Base-by-base conservation (phyloP, 495 filamentous ascomycete species). In the Aspergillus saccharolyticus region DNA sequence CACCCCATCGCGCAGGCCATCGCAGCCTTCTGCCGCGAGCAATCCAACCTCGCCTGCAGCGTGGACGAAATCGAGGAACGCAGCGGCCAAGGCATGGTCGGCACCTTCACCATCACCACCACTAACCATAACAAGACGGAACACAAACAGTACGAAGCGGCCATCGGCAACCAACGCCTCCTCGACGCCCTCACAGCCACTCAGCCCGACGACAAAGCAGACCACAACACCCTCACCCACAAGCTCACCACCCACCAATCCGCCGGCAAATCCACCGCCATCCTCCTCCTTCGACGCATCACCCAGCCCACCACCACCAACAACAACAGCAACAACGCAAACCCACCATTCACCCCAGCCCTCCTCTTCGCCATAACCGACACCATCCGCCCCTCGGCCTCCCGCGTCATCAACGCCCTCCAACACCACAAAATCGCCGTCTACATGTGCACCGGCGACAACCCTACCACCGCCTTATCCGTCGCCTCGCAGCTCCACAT, bases 391-490 rank as follows among this genome's bases (percentile, higher is more conserved):
- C 83, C 86, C 4, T 90, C 95, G 66, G 85, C 93, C 0, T 67
- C 76, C 18, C 59, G 68, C 7, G 82, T 93, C 25, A 82, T 97
- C 62, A 65, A 70, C 6, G 74, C 85, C n/a, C 84, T 97, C 6
- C 80, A 84, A 54, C 69, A 81, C 20, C 80, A 78, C 22, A 76
- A 66, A 22, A 85, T 89, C 53, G 78, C 82, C 3, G 88, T 96
- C 22, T 96, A 85, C 83, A 96, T 97, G 90, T 86, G 96, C 45
- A 94, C 91, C 3, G 93, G 93, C 16, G 93, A 97, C 70, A 80
- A 80, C 60, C 65, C 71, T 44, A 76, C 55, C 42, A 80, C 77
- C n/a, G 83, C 83, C 15, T 63, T 74, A 22, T 80, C 83, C 6
- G 82, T 97, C n/a, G 93, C 89, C 1, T 70, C 76, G 3, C 81